A percentile compares a stretch with the other conserved stretches of the same genome.
These are phyloP conservation scores for Hypoxylon lienhwacheense DNA, from an alignment of 495 filamentous ascomycete species.

Conservation along the genomic window DNA sequence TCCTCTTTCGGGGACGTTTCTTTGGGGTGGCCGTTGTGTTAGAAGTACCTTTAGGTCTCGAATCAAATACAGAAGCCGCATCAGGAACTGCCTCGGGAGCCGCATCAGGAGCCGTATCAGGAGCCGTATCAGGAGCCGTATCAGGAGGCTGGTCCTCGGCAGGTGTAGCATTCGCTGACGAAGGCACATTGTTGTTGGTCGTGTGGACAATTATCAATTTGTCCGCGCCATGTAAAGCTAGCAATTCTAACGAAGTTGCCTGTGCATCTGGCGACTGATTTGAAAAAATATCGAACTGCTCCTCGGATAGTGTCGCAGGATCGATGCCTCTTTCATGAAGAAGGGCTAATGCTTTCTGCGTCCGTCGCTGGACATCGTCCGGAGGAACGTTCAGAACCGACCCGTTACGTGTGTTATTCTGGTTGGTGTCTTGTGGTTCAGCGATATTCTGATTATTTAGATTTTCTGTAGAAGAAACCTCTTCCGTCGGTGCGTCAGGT, in stretches of 20 bases:
- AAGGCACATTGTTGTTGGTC: constrained; percentile 32
- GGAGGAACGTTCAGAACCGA: constrained; percentile 46
- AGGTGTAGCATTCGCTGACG: constrained; percentile 32
- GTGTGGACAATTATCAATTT: constrained; percentile 51
- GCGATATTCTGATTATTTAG: constrained; percentile 11
- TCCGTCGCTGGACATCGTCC: constrained; percentile 47
- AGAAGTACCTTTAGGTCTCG: constrained; percentile 3
- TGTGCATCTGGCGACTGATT: constrained; percentile 53
- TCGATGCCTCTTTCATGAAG: constrained; percentile 43
- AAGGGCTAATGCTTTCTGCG: constrained; percentile 44
- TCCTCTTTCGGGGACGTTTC: constrained; percentile 37
- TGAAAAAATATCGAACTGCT: constrained; percentile 56
- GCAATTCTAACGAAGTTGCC: constrained; percentile 48
- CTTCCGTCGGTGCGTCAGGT: constrained; percentile 28
- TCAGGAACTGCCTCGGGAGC: too few species aligned
- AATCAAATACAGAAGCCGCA: constrained; percentile 7
- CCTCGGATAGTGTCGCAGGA: constrained; percentile 45
- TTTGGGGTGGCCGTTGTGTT: constrained; percentile 22
- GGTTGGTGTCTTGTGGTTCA: constrained; percentile 2
- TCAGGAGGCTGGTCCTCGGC: constrained; percentile 4
- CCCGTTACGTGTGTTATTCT: constrained; percentile 11
- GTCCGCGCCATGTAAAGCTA: constrained; percentile 49
- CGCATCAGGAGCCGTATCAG: constrained; percentile 10
- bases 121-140: constrained; percentile 12
- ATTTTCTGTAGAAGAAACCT: neutral